Evolutionary conservation across 345 rosid genomes (phyloP), one percentile per base, ranked within the genome.

Genomic region (Isatis tinctoria): DNA sequence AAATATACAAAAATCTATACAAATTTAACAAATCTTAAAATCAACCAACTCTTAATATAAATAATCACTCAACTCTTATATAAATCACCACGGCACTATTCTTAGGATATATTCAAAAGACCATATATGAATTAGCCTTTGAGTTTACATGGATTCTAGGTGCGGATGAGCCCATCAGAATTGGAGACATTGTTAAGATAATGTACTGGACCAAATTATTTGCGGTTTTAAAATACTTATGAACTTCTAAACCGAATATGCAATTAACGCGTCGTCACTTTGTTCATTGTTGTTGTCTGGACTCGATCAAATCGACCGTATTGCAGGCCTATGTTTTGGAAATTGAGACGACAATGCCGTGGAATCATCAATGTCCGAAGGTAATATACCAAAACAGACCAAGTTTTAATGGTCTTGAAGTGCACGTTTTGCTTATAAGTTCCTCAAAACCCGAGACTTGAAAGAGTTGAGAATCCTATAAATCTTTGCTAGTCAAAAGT

Each of bases 401-500:
- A 64, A 44, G 27, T 44, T 64, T 64, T 16, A 6, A 64, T 16
- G 68, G 39, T 10, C 40, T 64, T 64, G 26, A 27, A 12, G 22
- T 64, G 28, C 27, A 64, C 68, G 10, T 64, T 43, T 64, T 63
- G 52, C 53, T 63, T 43, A 10, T 16, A 5, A 45, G 54, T 58
- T 37, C 47, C 47, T 37, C 32, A 60, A 12, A 30, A 22, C 52
- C 52, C 10, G 52, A 40, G 16, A 27, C 45, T 53, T 53, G 26
- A 35, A 57, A 47, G 52, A 41, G 48, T 52, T 68, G 37, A 60
- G 39, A 52, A 53, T 33, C 58, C 40, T 60, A 53, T 39, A 62
- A 7, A 54, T 44, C 69, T 69, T 56, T 64, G 54, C 75, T 70
- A 54, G 71, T 76, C 80, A 76, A 57, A 48, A 63, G 70, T 67